Percentiles rank a stretch among this genome's conserved stretches.
Evolutionary conservation across 495 filamentous ascomycete genomes (phyloP).

Genomic region (Aspergillus ostianus): DNA sequence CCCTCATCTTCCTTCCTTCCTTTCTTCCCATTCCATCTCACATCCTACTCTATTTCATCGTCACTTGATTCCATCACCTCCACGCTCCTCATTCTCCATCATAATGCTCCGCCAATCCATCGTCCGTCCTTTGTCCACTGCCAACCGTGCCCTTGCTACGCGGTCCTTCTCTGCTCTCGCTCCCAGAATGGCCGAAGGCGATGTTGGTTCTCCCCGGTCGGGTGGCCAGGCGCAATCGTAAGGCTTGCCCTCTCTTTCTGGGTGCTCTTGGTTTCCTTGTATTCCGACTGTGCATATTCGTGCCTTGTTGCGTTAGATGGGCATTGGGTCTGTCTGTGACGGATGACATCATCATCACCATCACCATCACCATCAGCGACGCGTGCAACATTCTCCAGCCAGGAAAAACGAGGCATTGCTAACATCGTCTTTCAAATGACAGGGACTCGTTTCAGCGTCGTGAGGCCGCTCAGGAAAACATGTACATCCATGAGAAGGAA

Average conservation of each 20-base stretch:
- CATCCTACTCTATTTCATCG: slow-evolving; percentile 56
- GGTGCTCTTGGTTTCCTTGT: neutral
- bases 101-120: slow-evolving; percentile 68
- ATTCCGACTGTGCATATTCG: neutral
- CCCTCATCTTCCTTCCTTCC: slow-evolving; percentile 5
- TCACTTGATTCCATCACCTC: neutral
- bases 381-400: neutral
- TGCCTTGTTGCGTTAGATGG: neutral
- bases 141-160: slow-evolving; percentile 46
- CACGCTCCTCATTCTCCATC: slow-evolving; percentile 14
- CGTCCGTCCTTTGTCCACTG: slow-evolving; percentile 54
- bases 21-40: slow-evolving; percentile 17
- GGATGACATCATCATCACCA: slow-evolving; percentile 23
- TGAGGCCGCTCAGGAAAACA: slow-evolving; percentile 82
- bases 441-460: slow-evolving; percentile 90
- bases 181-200: slow-evolving; percentile 63
- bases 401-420: neutral
- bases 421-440: slow-evolving; percentile 1
- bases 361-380: slow-evolving; percentile 4
- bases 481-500: slow-evolving; percentile 81
- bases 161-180: slow-evolving; percentile 64
- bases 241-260: slow-evolving; percentile 6
- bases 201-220: slow-evolving; percentile 61
- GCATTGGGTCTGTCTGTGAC: neutral
- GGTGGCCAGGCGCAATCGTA: slow-evolving; percentile 37